These are phyloP conservation scores for Mortierella hygrophila DNA, from an alignment of 192 early-diverging fungal species.

Conservation along the genomic window DNA sequence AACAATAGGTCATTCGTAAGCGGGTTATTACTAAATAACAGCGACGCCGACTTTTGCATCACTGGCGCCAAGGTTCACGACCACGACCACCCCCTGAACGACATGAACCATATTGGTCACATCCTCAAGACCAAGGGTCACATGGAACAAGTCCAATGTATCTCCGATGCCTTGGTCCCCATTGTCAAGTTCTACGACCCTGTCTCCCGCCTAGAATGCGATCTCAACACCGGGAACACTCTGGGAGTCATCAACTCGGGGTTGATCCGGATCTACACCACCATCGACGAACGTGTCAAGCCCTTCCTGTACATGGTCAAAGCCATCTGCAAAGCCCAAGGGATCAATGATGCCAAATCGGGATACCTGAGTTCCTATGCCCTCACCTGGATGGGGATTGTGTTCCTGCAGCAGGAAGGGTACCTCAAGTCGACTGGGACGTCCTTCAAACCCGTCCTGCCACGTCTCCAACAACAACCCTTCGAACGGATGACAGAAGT, in stretches of 20 bases:
- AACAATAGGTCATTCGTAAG: slow-evolving; percentile 52
- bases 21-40: slow-evolving; percentile 31
- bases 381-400: slow-evolving; percentile 44
- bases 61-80: slow-evolving; percentile 27
- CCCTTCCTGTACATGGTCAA: slow-evolving; percentile 57
- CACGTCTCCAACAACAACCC: slow-evolving; percentile 37
- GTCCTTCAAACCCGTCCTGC: slow-evolving; percentile 19
- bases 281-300: slow-evolving; percentile 50
- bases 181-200: slow-evolving; percentile 58
- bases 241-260: slow-evolving; percentile 53
- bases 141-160: slow-evolving; percentile 31
- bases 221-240: slow-evolving; percentile 54
- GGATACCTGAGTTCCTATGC: slow-evolving; percentile 48
- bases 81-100: slow-evolving; percentile 16
- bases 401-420: slow-evolving; percentile 31
- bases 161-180: slow-evolving; percentile 47
- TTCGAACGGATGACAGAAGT: slow-evolving; percentile 26
- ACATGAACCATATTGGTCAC: slow-evolving; percentile 31
- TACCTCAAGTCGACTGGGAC: neutral
- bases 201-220: slow-evolving; percentile 33
- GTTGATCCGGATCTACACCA: slow-evolving; percentile 40
- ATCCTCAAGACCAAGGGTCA: slow-evolving; percentile 17
- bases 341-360: slow-evolving; percentile 31
- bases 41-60: slow-evolving; percentile 58
- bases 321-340: slow-evolving; percentile 41